Percentiles rank a stretch among this genome's conserved stretches.
phyloP scores from a whole-genome alignment of 169 alveolate genomes.

The Plasmodium fragile region DNA sequence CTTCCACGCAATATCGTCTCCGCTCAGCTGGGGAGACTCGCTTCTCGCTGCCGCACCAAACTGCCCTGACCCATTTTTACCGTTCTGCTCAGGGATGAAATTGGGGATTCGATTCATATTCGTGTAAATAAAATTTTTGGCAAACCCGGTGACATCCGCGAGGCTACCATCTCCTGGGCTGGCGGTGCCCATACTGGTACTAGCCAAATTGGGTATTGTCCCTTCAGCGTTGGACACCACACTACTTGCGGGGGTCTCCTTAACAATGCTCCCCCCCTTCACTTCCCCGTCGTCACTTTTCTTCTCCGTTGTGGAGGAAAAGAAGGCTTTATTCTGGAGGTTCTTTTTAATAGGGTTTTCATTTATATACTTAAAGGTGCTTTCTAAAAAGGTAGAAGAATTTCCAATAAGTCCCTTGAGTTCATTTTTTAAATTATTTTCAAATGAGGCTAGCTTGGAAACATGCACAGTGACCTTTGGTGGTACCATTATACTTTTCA shows the following conservation, averaged over 20 bases:
- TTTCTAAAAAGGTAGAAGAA: conserved; percentile 72
- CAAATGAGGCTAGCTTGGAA: conserved; percentile 54
- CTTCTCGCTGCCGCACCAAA: background rate
- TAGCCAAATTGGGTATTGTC: background rate
- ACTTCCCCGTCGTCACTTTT: background rate
- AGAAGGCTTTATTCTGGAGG: conserved; percentile 58
- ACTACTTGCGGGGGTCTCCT: background rate
- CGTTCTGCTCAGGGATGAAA: conserved; percentile 29
- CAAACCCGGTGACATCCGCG: conserved; percentile 60
- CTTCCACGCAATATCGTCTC: background rate
- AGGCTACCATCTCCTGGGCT: background rate
- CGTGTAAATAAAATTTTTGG: conserved; percentile 55
- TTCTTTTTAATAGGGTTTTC: conserved; percentile 69
- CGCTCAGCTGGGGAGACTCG: background rate
- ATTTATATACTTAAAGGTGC: conserved; percentile 76
- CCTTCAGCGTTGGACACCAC: background rate
- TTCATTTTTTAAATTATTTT: conserved; percentile 71
- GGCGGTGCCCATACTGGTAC: background rate
- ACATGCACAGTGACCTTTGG: conserved; percentile 52
- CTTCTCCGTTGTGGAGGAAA: conserved; percentile 33
- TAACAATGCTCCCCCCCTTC: background rate
- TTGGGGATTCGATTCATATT: conserved; percentile 58
- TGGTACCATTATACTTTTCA: conserved; percentile 40
- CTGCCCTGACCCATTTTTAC: conserved; percentile 24
- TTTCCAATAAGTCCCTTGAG: conserved; percentile 68